Evolutionary conservation across 2,329 filamentous ascomycete genomes (phyloP).

Genomic region (Fusarium sp.): DNA sequence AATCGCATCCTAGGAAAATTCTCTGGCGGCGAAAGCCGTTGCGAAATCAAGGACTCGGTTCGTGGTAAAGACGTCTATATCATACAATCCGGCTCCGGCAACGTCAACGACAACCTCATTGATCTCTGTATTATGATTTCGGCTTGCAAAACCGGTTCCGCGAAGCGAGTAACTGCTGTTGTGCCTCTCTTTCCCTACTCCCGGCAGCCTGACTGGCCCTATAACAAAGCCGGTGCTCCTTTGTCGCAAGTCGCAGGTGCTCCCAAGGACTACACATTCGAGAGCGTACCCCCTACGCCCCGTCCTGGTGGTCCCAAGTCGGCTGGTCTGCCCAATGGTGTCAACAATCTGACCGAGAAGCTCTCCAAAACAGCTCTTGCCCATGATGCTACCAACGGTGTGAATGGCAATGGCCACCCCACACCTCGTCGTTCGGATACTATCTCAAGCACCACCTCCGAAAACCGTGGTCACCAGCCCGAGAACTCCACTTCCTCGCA

Average conservation of each 20-base stretch:
- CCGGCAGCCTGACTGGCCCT: conserved; percentile 93
- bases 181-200: conserved; percentile 97
- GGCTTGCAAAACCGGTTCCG: conserved; percentile 95
- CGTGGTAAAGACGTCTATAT: conserved; percentile 99
- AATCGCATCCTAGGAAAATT: conserved; percentile 91
- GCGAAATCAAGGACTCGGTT: conserved; percentile 96
- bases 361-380: conserved; percentile 77
- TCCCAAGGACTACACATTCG: conserved; percentile 81
- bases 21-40: conserved; percentile 92
- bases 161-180: conserved; percentile 91
- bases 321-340: conserved; percentile 73
- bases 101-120: conserved; percentile 96
- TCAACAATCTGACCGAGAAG: conserved; percentile 77
- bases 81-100: conserved; percentile 91
- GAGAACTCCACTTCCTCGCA: conserved; percentile 58
- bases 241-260: conserved; percentile 72
- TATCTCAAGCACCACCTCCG: conserved; percentile 51
- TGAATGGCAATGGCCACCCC: conserved; percentile 52
- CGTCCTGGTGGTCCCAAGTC: conserved; percentile 77
- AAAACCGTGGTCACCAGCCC: conserved; percentile 54
- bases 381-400: conserved; percentile 51
- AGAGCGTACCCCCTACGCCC: conserved; percentile 90
- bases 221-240: conserved; percentile 94
- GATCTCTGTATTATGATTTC: conserved; percentile 98
- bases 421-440: conserved; percentile 53